Evolutionary conservation across 2,329 filamentous ascomycete genomes (phyloP), one percentile per base, ranked within the genome.

Genomic region (Epichloe amarillans): DNA sequence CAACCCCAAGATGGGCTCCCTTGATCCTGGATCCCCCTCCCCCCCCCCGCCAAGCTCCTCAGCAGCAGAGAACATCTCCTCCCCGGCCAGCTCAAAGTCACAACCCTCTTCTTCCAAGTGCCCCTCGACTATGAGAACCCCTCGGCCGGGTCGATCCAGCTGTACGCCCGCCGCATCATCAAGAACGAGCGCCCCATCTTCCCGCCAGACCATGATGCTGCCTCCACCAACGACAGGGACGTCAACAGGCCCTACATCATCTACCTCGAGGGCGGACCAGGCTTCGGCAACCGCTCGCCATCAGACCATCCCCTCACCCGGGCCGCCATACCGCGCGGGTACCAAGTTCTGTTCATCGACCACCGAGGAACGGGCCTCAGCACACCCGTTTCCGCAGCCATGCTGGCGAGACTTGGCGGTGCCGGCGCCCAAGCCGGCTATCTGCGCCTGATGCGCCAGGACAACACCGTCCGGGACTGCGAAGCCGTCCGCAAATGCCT

Each of bases 321-420:
- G 35, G 71, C 75, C 33, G 75, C 88, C 51, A 74, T 96, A 5
- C 80, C 83, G 53, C 83, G 83, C 55, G 90, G 90, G 15, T 96
- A 95, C 62, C 86, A 94, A 65, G 72, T 88, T 44, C 76, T 97
- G 2, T 83, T 85, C 56, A 76, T 97, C n/a, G 91, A 97, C 65
- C 90, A 95, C 64, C 81, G 91, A 47, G 91, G 91, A 12, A 94
- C 88, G 3, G 91, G 91, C 1, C 71, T 95, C 47, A 94, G 87
- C 62, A 86, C 82, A 2, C 85, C 90, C 1, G 79, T 96, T 41
- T 85, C 85, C 1, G 80, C 86, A 8, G 78, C 77, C 8, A 88
- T 84, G 6, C 74, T 96, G 4, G 75, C 77, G 36, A 44, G 57
- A 14, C 52, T 64, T 3, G 52, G 42, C 44, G 53, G 54, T 17